Evolutionary conservation across 345 rosid genomes (phyloP), one percentile per base, ranked within the genome.

Genomic region (Salix caprea): DNA sequence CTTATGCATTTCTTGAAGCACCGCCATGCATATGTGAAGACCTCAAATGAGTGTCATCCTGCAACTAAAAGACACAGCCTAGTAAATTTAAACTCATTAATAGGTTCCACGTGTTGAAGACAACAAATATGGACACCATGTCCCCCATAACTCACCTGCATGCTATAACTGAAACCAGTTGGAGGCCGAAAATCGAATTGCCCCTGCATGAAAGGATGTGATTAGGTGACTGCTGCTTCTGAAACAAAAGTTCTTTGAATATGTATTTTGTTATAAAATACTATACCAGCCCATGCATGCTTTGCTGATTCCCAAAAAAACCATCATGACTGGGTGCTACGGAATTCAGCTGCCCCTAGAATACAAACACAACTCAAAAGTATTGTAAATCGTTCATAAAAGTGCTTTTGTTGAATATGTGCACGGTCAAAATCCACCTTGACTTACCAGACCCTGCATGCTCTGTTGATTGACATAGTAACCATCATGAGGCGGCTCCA

Each of bases 401-500:
- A 54, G 26, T 18, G 68, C 44, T 50, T 65, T 44, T 61, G 36
- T 28, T 28, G 16, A 11, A 24, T 18, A 62, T 56, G 23, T 44
- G 67, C 48, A 39, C 30, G 52, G 69, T 32, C 26, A 28, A 14
- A 40, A 26, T 5, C 32, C 21, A 65, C 44, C 24, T 37, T 18
- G 78, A 86, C 87, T 56, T 81, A 89, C 92, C 85, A 84, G 80
- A 71, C 87, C 81, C 74, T 86, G 89, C 62, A 89, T 83, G 79
- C 81, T 83, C 75, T 78, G 84, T 74, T 87, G 92, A 74, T 85
- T 83, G 62, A 87, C 90, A 83, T 81, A 87, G 85, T 84, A 89
- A 72, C 83, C 90, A 73, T 89, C 92, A 52, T 87, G 90, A 78
- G 92, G 90, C 39, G 90, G 92, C 81, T 89, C 92, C 92, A 89